Base-by-base conservation (phyloP, 2,329 filamentous ascomycete species). In the Didymella lethalis region DNA sequence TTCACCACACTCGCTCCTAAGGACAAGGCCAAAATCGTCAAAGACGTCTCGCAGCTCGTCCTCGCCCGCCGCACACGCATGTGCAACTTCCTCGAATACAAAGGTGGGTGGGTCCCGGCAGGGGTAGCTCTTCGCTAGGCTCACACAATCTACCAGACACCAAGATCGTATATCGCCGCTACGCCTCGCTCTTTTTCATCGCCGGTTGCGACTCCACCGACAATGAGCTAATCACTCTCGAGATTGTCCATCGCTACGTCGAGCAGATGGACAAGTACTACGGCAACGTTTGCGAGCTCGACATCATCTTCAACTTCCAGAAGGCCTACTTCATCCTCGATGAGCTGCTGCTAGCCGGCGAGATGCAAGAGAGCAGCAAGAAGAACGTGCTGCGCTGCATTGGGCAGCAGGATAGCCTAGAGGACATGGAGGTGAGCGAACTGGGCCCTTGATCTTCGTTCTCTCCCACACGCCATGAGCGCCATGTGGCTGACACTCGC, bases 261-360 rank as follows among this genome's bases (percentile, higher is more conserved):
- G 95, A 99, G 80, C 95, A 99, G 82, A 99, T 99, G 95, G 95
- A 99, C 85, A 99, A 99, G 80, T 99, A 99, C 83, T 99, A 98
- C 79, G 95, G 95, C 79, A 99, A 99, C 79, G 95, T 99, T 60
- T 99, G 95, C 88, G 95, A 99, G 82, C 87, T 99, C 65, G 93
- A 98, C 79, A 97, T 98, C 80, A 99, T 99, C 79, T 99, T 99
- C 86, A 98, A 97, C 78, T 99, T 99, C 79, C 96, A 97, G 71
- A 99, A 99, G 80, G 95, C 95, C 60, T 99, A 99, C 80, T 99
- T 98, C 80, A 99, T 99, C 69, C 87, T 99, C 46, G 95, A 99
- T 77, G 95, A 99, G 81, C 86, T 99, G 62, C 84, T 99, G 66
- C 84, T 99, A 68, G 95, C 95, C 6, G 95, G 95, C 61, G 95